Base-by-base conservation (phyloP, 2,329 filamentous ascomycete species). In the Karstenula rhodostoma region DNA sequence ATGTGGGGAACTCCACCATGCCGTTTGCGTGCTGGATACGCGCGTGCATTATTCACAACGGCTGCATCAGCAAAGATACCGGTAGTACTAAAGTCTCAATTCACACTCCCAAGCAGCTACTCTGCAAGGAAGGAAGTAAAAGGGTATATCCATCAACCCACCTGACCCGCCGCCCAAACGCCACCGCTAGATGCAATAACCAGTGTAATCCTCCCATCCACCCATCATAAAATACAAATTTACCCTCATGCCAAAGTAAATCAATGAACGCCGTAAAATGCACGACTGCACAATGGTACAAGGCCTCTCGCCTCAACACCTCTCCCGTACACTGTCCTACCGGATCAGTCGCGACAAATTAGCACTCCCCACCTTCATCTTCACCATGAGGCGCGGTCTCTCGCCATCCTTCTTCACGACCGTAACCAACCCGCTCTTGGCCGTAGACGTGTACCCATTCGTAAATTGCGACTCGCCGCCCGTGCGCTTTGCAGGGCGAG, bases 401-500 rank as follows among this genome's bases (percentile, higher is more conserved):
- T 65, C 67, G 2, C 62, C 66, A 19, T 62, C 60, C 42, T 37
- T 60, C 40, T 44, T 66, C 40, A 71, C 69, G 1, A 72, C 61
- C 15, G 52, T 63, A 7, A 74, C 67, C 4, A 69, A 40, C 4
- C 65, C 63, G 9, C 57, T 67, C 54, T 65, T 68, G 13, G 19
- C 52, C n/a, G 32, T 35, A 15, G 23, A n/a, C 8, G n/a, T n/a
- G 10, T 22, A 7, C 17, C 50, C 54, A 25, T 35, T 58, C 25
- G 8, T 12, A 3, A 57, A 51, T 17, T 61, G 60, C 22, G 71
- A 65, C 44, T 74, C 72, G 2, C 66, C 57, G 54, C 72, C 73
- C 56, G 72, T 73, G 27, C 73, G 60, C 60, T 76, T 76, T 13
- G 59, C 56, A 3, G 73, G 68, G 10, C 69, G 48, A n/a, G 69